A percentile compares a stretch with the other conserved stretches of the same genome.
Evolutionary conservation across 148 eudicot genomes (phyloP).

Genomic region (Silene conica): DNA sequence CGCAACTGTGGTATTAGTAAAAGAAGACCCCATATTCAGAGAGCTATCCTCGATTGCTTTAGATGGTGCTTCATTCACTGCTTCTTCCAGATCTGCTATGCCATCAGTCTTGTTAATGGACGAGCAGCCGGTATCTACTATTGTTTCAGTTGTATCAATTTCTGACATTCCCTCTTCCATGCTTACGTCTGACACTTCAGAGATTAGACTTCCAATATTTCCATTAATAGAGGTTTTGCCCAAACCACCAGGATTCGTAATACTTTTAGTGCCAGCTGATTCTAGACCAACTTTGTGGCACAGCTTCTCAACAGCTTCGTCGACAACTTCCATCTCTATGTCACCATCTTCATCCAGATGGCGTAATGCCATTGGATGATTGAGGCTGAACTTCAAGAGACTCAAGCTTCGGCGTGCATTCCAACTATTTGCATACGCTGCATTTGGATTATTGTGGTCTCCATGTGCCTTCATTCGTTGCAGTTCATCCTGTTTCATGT

Average conservation of each 20-base stretch:
- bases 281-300: conserved; percentile 30
- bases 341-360: conserved; percentile 80
- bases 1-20: conserved; percentile 7
- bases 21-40: conserved; percentile 10
- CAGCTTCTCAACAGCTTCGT: conserved; percentile 47
- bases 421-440: conserved; percentile 77
- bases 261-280: conserved; percentile 23
- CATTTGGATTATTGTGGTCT: conserved; percentile 48
- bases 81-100: conserved; percentile 11
- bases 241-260: conserved; percentile 15
- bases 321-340: conserved; percentile 89
- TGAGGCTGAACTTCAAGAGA: conserved; percentile 80
- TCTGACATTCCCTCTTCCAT: conserved; percentile 66
- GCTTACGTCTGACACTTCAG: conserved; percentile 55
- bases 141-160: conserved; percentile 34
- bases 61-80: conserved; percentile 25
- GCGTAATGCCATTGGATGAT: conserved; percentile 55
- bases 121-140: conserved; percentile 15
- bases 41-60: conserved; percentile 21
- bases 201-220: conserved; percentile 26
- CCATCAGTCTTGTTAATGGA: conserved; percentile 8
- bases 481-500: conserved; percentile 62
- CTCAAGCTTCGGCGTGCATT: conserved; percentile 88
- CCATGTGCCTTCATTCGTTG: conserved; percentile 70
- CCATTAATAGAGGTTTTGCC: conserved; percentile 8